Base-by-base conservation (phyloP, 2,329 filamentous ascomycete genomes). In the Colletotrichum costaricense region DNA sequence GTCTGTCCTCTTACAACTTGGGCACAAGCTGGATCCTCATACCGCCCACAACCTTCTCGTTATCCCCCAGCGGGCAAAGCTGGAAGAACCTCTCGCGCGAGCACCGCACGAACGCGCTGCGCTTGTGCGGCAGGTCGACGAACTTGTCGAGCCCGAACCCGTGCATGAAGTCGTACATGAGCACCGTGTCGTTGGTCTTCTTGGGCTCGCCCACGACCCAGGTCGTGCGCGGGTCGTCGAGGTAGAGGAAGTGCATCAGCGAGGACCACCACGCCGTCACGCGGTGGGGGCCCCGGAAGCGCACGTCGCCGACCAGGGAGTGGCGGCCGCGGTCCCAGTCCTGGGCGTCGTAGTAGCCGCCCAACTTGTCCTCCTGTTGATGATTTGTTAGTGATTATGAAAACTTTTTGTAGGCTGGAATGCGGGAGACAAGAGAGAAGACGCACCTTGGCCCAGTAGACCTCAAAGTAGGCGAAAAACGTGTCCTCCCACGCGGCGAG, bases 391-490 rank as follows among this genome's bases (percentile, higher is more conserved):
- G 59, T 22, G 49, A 35, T 9, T 46, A 5, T 22, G 42, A 11
- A 11, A 7, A 28, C 16, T 28, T 52, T 2, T 5, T 26, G 26
- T 26, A 5, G 26, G 26, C 26, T 26, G 26, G 26, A 0, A 26
- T 26, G 5, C 26, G 8, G 14, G 38, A 52, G 16, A 30, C 28
- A 14, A 9, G 75, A 68, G 74, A 56, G 26, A 26, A 81, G 28
- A 74, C 68, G 55, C 82, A 89, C 88, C 85, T 91, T 91, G 46
- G 91, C 92, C 93, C 93, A 95, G 81, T 95, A 95, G 2, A 95
- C 86, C 81, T 96, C 94, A 79, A 94, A 95, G 80, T 95, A 95
- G 0, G 93, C 91, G 80, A 95, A 95, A 60, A 86, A 88, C 2
- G 86, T 87, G 35, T 93, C 92, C 69, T 95, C 89, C 80, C 94